Base-by-base conservation (phyloP, 306 rosid genomes). In the Rubus idaeus region DNA sequence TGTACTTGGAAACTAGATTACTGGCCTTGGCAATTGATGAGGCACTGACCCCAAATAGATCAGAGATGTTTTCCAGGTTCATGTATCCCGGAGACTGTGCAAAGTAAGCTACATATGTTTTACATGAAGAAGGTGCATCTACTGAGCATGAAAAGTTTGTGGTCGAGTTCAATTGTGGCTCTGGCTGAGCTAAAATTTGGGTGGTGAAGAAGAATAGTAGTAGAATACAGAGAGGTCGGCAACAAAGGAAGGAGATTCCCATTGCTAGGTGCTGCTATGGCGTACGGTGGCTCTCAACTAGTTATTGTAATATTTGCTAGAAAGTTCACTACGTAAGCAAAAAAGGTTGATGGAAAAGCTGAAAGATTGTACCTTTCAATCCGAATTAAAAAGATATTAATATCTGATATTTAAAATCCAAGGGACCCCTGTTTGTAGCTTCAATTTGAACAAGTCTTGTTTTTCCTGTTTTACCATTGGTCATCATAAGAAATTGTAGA, bases 91-190 rank as follows among this genome's bases (percentile, higher is more conserved):
- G 93, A 74, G 93, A 61, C 46, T 68, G 79, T 0, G 91, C 81
- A 56, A 75, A 77, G 89, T 90, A 94, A 8, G 92, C 67, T 13
- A 90, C 90, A n/a, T 91, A 94, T 0, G 97, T 75, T 20, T 84
- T 73, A 65, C 98, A 94, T 0, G 85, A 77, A 73, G 87, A 45
- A 30, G 81, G 78, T 56, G 88, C 76, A 77, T 86, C 82, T 9
- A 71, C 79, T n/a, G 89, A 68, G 83, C 98, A 94, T 50, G 90
- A 61, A 53, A 86, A 90, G 78, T 78, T 69, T 71, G 91, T 62
- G 71, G 76, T 83, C 52, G 51, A 58, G 78, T 61, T 74, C 8
- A 53, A 46, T 26, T 62, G 57, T 16, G 73, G 56, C 53, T 52
- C 58, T 2, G 88, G 68, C 79, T 83, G 89, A 80, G 80, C 90